Evolutionary conservation across 2,329 filamentous ascomycete species (phyloP).

Genomic region (Fusarium goolgardi): DNA sequence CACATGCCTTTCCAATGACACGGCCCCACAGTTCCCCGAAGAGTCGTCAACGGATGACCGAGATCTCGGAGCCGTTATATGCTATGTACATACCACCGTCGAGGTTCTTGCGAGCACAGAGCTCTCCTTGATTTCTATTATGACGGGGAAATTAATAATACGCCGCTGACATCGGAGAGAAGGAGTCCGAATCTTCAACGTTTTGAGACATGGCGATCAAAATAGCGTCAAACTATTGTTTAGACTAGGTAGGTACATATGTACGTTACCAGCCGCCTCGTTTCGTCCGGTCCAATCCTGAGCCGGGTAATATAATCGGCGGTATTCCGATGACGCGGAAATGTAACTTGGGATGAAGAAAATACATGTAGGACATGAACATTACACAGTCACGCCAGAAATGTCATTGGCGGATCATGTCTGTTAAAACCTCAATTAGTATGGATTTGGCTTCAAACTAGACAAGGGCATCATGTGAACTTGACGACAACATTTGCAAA

Average conservation of each 20-base stretch:
- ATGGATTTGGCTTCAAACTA: background rate
- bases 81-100: background rate
- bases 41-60: slow-evolving; percentile 1
- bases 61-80: slow-evolving; percentile 9
- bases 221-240: slow-evolving; percentile 14
- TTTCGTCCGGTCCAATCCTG: slow-evolving; percentile 24
- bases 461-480: background rate
- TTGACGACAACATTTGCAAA: slow-evolving; percentile 23
- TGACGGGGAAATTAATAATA: slow-evolving; percentile 5
- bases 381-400: background rate
- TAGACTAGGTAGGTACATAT: background rate
- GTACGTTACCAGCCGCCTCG: background rate
- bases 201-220: background rate
- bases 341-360: slow-evolving; percentile 2
- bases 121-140: no score
- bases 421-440: background rate
- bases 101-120: background rate
- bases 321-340: slow-evolving; percentile 16
- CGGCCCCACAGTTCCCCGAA: slow-evolving; percentile 30
- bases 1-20: slow-evolving; percentile 25
- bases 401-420: slow-evolving; percentile 13
- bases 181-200: slow-evolving; percentile 14
- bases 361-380: background rate
- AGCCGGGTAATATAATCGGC: background rate
- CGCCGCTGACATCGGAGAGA: slow-evolving; percentile 8